These are phyloP conservation scores for Russula compacta DNA, from an alignment of 768 basidiomycete species.

Conservation along the genomic window DNA sequence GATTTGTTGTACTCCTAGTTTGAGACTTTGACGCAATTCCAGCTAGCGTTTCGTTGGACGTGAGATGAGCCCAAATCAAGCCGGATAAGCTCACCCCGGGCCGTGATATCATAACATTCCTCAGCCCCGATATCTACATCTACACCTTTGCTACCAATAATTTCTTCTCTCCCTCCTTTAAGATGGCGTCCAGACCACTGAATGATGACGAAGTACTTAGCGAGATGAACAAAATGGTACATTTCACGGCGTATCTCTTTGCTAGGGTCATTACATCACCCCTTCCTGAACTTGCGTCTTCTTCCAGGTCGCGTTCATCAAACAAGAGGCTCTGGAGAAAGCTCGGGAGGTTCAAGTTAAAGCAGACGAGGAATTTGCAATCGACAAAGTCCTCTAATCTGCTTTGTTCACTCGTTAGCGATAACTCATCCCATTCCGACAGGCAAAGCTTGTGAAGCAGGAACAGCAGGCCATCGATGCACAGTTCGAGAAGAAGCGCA, in stretches of 20 bases:
- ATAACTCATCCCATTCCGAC: background rate
- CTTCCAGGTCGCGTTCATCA: conserved; percentile 83
- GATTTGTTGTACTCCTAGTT: background rate
- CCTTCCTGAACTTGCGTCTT: background rate
- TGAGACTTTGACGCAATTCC: background rate
- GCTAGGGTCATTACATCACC: conserved; percentile 1
- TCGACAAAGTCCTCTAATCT: conserved; percentile 68
- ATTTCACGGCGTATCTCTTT: conserved; percentile 18
- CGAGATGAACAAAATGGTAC: conserved; percentile 99
- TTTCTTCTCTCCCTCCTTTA: background rate
- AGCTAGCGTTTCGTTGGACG: too few relatives aligned
- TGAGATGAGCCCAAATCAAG: background rate
- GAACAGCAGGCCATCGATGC: conserved; percentile 93
- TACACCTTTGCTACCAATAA: background rate
- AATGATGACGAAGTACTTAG: conserved; percentile 93
- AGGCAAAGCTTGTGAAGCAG: conserved; percentile 97
- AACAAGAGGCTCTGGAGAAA: conserved; percentile 97
- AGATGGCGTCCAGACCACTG: conserved; percentile 66
- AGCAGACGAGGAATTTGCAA: conserved; percentile 97
- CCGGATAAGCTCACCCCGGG: background rate
- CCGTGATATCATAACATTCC: background rate
- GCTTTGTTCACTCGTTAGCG: background rate
- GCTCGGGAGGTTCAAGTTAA: conserved; percentile 95
- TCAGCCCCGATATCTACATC: background rate
- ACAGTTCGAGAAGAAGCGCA: conserved; percentile 91